Evolutionary conservation across 805 yeast genomes (phyloP), one percentile per base, ranked within the genome.

Genomic region (Metschnikowia picachoensis): DNA sequence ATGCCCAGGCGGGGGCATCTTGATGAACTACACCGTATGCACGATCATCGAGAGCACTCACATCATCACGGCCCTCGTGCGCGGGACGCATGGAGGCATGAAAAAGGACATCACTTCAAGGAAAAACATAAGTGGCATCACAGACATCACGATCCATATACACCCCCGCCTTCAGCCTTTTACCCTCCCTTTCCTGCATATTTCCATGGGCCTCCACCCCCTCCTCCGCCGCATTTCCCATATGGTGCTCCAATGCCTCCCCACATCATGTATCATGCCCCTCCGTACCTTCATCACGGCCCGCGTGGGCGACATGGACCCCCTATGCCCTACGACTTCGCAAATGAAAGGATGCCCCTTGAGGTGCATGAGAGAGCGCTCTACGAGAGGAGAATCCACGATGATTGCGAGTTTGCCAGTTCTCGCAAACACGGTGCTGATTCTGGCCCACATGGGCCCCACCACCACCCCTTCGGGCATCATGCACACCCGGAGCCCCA

Each of bases 121-220:
- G 39, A 39, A 11, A 35, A 27, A 13, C 43, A 35, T 27, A 39
- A 35, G 28, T 7, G 42, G 38, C 38, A 32, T 15, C 33, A 27
- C 27, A 15, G 37, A 12, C 39, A 32, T 30, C 43, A 43, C 15
- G 47, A 14, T n/a, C 32, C 27, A 8, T 38, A 38, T 17, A 20
- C 12, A 27, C 45, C 4, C 13, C 42, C 17, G 12, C 44, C 30
- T n/a, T 41, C 39, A 17, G 45, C 30, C 11, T 48, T 39, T 11
- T 38, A 34, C 25, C 50, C 50, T 16, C 45, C 44, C 2, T 56
- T 54, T 11, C 52, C 60, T 1, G 53, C 46, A 25, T 40, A 39
- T 30, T 15, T 28, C 31, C 43, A 37, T 16, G 39, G 43, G 7
- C 32, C 33, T 15, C 47, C 39, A 8, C 48, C 43, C 1, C 54